phyloP scores from a whole-genome alignment of 2,329 filamentous ascomycete species.

The Xylariaceae sp. region DNA sequence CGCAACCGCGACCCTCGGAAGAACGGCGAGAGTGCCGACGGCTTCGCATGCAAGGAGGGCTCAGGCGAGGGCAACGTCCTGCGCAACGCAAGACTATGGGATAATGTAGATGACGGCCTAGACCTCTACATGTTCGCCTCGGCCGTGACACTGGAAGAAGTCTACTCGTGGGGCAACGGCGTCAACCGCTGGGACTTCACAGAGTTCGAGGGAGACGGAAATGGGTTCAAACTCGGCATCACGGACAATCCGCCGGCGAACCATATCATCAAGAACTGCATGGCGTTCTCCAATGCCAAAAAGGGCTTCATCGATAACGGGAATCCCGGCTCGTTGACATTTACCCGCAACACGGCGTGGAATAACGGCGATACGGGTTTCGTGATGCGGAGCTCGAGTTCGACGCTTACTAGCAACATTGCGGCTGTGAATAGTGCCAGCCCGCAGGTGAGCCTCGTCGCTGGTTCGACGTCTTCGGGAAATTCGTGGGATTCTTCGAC shows the following conservation, averaged over 20 bases:
- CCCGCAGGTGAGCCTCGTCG: constrained; percentile 23
- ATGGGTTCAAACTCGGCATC: constrained; percentile 44
- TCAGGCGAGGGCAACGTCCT: constrained; percentile 43
- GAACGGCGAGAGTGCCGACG: constrained; percentile 49
- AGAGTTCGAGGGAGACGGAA: constrained; percentile 43
- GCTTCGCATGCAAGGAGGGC: constrained; percentile 46
- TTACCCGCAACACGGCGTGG: constrained; percentile 43
- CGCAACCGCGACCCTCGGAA: constrained; percentile 45
- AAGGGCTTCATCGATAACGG: constrained; percentile 46
- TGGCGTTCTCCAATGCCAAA: constrained; percentile 39
- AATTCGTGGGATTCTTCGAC: constrained; percentile 39
- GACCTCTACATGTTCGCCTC: constrained; percentile 41
- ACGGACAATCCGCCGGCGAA: constrained; percentile 37
- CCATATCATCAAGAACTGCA: constrained; percentile 40
- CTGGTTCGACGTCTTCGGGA: constrained; percentile 26
- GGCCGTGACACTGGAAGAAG: constrained; percentile 39
- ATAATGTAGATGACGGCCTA: constrained; percentile 48
- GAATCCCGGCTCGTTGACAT: constrained; percentile 37
- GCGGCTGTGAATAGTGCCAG: constrained; percentile 33
- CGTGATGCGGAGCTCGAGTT: constrained; percentile 34
- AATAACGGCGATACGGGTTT: constrained; percentile 41
- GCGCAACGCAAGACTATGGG: constrained; percentile 43
- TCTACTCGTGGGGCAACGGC: constrained; percentile 42
- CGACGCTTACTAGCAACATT: constrained; percentile 36
- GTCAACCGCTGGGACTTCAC: constrained; percentile 42